Evolutionary conservation across 768 basidiomycete species (phyloP).

Genomic region (Nidula microcarpa): DNA sequence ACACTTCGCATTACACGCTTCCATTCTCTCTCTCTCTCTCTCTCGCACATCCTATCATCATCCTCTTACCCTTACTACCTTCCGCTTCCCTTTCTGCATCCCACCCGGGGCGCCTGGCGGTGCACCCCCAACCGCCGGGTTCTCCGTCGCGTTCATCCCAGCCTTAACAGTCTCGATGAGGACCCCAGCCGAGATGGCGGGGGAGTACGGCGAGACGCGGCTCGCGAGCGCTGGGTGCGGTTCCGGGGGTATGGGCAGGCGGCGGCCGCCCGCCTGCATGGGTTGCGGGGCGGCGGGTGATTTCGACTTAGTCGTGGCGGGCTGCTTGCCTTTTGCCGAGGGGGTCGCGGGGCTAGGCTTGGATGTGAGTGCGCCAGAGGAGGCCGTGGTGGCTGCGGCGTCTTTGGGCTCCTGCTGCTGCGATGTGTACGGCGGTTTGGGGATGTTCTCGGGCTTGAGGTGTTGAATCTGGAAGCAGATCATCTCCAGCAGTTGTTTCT

Average conservation of each 20-base stretch:
- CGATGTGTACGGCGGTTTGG: conserved; percentile 58
- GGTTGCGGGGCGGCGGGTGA: conserved; percentile 25
- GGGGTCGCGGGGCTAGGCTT: conserved; percentile 23
- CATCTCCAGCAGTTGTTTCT: conserved; percentile 76
- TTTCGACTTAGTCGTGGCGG: conserved; percentile 42
- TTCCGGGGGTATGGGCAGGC: conserved; percentile 71
- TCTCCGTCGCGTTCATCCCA: conserved; percentile 71
- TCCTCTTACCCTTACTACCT: conserved; percentile 72
- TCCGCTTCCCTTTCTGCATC: conserved; percentile 72
- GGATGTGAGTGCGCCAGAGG: conserved; percentile 22
- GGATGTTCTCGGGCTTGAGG: conserved; percentile 66
- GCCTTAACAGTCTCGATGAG: conserved; percentile 84
- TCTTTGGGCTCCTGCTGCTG: conserved; percentile 13
- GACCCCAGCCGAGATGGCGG: conserved; percentile 71
- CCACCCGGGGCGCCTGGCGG: conserved; percentile 34
- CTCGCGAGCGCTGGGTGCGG: conserved; percentile 70
- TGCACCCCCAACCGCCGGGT: conserved; percentile 29
- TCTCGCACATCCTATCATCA: conserved; percentile 16
- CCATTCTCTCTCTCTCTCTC: neutral
- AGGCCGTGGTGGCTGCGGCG: neutral
- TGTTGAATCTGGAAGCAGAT: conserved; percentile 72
- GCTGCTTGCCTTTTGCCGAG: conserved; percentile 50
- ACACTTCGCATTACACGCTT: neutral
- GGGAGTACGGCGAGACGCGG: conserved; percentile 79
- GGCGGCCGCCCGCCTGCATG: conserved; percentile 31